Conservation (phyloP, 2,329 filamentous ascomycete genomes). For the Pestalotiopsis sp. region DNA sequence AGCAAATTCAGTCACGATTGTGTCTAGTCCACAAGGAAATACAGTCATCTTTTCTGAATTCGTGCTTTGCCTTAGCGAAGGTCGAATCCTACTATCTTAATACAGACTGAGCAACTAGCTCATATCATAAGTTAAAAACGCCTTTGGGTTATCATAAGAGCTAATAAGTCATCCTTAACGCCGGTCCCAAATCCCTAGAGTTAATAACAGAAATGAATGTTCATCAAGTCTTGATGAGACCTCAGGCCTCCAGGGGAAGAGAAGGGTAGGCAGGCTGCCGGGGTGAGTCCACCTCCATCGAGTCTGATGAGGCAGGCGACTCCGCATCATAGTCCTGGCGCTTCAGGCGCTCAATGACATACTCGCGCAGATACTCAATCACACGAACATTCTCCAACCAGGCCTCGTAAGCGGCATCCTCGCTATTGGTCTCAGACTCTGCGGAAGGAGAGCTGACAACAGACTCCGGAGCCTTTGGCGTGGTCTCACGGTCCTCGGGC, state of each 20-base stretch:
- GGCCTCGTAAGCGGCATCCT: conserved; percentile 60
- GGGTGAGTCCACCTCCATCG: conserved; percentile 32
- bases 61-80: too few species aligned
- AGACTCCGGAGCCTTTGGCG: conserved; percentile 44
- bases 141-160: background rate
- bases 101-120: background rate
- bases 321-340: conserved; percentile 50
- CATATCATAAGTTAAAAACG: background rate
- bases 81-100: background rate
- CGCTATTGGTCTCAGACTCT: conserved; percentile 52
- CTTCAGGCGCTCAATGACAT: conserved; percentile 58
- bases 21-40: too few species aligned
- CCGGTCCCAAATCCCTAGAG: background rate
- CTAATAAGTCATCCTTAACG: background rate
- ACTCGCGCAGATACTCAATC: conserved; percentile 61
- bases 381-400: conserved; percentile 68
- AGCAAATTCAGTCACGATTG: too few species aligned
- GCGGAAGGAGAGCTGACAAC: conserved; percentile 55
- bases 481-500: conserved; percentile 34
- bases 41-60: too few species aligned
- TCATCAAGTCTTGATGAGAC: background rate
- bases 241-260: conserved; percentile 22
- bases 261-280: conserved; percentile 36
- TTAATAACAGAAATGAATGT: background rate
- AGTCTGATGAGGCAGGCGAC: conserved; percentile 32